These are phyloP conservation scores for Eurotiales sp. DNA, from an alignment of 2,329 filamentous ascomycete species.

Conservation along the genomic window DNA sequence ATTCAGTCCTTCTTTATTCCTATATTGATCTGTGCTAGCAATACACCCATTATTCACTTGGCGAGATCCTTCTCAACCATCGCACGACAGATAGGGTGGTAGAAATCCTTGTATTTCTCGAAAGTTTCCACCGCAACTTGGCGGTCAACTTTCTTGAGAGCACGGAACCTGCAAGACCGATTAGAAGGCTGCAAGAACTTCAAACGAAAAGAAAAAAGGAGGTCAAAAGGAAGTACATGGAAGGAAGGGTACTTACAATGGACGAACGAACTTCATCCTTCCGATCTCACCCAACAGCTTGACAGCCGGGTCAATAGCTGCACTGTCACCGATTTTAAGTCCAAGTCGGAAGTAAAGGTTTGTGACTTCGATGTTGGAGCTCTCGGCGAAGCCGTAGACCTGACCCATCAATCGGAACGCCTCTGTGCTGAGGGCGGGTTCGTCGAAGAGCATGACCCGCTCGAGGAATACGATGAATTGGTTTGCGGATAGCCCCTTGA, in stretches of 20 bases:
- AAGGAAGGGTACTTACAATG: conserved; percentile 54
- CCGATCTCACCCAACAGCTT: conserved; percentile 77
- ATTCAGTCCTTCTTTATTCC: background rate
- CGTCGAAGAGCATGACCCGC: conserved; percentile 64
- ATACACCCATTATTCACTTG: conserved; percentile 19
- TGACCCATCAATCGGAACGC: conserved; percentile 69
- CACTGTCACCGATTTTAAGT: conserved; percentile 67
- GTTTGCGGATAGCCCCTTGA: conserved; percentile 73
- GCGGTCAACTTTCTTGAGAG: conserved; percentile 69
- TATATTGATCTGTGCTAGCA: no score
- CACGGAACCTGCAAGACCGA: conserved; percentile 48
- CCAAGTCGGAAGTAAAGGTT: conserved; percentile 76
- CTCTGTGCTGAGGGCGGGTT: conserved; percentile 56
- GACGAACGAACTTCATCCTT: conserved; percentile 94
- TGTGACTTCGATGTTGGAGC: conserved; percentile 81
- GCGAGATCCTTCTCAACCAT: conserved; percentile 80
- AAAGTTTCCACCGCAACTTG: conserved; percentile 77
- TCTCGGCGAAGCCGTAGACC: conserved; percentile 68
- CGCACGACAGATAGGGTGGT: conserved; percentile 85
- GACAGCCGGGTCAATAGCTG: conserved; percentile 66
- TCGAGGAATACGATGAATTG: conserved; percentile 92
- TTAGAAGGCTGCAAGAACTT: background rate
- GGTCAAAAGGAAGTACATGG: no score
- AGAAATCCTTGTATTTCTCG: conserved; percentile 83
- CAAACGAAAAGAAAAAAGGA: background rate